Percentiles rank a stretch among this genome's conserved stretches.
phyloP scores from a whole-genome alignment of 1,284 basidiomycete genomes.

The Papiliotrema terrestris region DNA sequence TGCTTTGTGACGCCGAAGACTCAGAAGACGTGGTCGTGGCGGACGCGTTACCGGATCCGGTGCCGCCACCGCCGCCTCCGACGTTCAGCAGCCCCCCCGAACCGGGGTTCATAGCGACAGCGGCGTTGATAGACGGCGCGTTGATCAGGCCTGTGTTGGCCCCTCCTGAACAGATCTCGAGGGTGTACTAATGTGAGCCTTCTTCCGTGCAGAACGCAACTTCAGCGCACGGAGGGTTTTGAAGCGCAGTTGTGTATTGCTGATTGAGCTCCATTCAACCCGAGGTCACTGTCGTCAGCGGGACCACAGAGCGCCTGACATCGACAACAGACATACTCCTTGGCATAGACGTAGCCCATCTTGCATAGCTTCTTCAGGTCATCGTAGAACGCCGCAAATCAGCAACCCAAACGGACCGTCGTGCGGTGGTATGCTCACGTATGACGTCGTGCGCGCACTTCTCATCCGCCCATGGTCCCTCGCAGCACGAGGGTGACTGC shows the following conservation, averaged over 20 bases:
- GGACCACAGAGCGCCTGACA: neutral
- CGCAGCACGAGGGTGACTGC: constrained; percentile 20
- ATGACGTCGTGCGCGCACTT: constrained; percentile 18
- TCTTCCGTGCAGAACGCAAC: neutral
- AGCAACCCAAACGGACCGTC: neutral
- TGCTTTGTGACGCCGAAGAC: too few species aligned
- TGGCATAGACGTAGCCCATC: constrained; percentile 15
- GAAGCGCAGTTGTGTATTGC: neutral
- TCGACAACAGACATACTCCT: constrained; percentile 12
- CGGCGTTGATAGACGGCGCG: neutral
- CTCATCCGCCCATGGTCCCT: neutral
- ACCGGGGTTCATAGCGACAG: neutral
- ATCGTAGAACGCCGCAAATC: constrained; percentile 12
- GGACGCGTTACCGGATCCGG: too few species aligned
- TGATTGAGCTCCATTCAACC: neutral
- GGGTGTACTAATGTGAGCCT: neutral
- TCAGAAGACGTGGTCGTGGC: too few species aligned
- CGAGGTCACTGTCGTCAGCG: neutral
- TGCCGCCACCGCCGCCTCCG: neutral
- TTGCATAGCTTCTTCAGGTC: constrained; percentile 12
- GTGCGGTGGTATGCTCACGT: constrained; percentile 11
- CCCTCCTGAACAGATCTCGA: neutral
- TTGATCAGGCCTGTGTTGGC: neutral
- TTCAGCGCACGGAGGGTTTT: neutral
- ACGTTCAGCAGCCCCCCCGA: neutral